Percentiles rank a stretch among this genome's conserved stretches.
Conservation (phyloP, 1,139 yeast genomes). For the Yamadazyma mexicana region DNA sequence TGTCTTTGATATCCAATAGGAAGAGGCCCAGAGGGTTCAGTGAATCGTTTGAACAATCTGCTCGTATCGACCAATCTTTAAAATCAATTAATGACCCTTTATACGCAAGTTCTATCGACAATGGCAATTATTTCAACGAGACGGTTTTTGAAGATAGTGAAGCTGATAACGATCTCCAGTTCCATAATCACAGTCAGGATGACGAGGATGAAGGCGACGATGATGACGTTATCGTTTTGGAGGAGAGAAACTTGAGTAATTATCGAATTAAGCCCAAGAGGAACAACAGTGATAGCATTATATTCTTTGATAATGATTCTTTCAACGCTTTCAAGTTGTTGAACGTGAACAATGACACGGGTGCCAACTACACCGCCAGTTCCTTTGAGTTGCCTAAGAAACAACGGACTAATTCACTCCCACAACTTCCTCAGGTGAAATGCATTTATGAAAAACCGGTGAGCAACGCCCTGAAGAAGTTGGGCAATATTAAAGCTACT, state of each 20-base stretch:
- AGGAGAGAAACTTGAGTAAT: constrained; percentile 30
- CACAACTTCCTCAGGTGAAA: constrained; percentile 62
- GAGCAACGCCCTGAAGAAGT: constrained; percentile 28
- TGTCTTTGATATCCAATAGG: constrained; percentile 41
- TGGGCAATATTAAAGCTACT: constrained; percentile 45
- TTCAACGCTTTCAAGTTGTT: constrained; percentile 47
- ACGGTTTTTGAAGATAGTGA: constrained; percentile 13
- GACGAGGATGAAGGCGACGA: constrained; percentile 23
- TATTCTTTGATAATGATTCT: constrained; percentile 40
- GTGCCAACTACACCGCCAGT: constrained; percentile 6
- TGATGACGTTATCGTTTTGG: constrained; percentile 37
- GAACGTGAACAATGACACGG: constrained; percentile 25
- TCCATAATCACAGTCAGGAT: constrained; percentile 12
- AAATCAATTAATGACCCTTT: constrained; percentile 4
- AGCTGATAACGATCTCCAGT: constrained; percentile 2
- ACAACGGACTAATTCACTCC: constrained; percentile 67
- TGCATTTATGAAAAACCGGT: constrained; percentile 45
- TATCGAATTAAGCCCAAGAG: constrained; percentile 22
- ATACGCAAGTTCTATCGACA: constrained; percentile 1
- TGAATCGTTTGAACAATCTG: constrained; percentile 31
- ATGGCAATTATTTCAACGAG: constrained; percentile 7
- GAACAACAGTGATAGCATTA: constrained; percentile 41
- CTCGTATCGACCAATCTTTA: not conserved
- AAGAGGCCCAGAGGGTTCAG: constrained; percentile 51
- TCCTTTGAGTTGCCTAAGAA: constrained; percentile 31